Evolutionary conservation across 768 basidiomycete species (phyloP), one percentile per base, ranked within the genome.

Genomic region (Lactarius pseudohatsudake): DNA sequence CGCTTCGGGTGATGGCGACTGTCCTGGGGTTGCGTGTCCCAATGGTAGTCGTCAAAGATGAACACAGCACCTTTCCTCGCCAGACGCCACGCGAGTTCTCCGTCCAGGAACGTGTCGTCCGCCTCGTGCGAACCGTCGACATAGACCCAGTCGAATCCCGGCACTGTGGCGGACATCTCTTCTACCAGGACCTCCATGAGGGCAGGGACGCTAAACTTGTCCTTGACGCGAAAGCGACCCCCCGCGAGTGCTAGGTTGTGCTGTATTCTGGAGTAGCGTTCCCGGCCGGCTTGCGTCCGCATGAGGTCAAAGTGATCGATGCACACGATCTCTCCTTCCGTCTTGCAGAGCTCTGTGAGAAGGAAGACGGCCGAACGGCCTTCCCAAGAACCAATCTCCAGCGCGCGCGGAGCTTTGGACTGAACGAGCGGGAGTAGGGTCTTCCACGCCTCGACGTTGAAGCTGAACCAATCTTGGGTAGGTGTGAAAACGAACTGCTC

Each of bases 321-420:
- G 70, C 84, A 86, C 43, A 83, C 77, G 20, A 86, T 73, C 57
- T 81, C 80, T 2, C 82, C 81, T n/a, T 73, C 74, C 2, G 72
- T 64, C 13, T 73, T 72, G 73, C 83, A 84, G 56, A 86, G 79
- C 36, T 80, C 77, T n/a, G 72, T 78, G 40, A 84, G 75, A 59
- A 85, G 76, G 74, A 84, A 86, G 30, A 84, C 80, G 28, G 83
- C 85, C 0, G 86, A 87, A 43, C 85, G 80, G n/a, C 85, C 86
- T 73, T 86, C 86, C 84, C 84, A 86, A 20, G 83, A 84, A 9
- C 86, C 85, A 18, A 86, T 83, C 72, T 86, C 86, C 16, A 86
- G 80, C 2, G 76, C 80, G 20, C 84, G 80, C 13, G 86, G 84
- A 1, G 71, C 69, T 13, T 74, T 53, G 18, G 81, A 74, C 1